Evolutionary conservation across 1,284 basidiomycete species (phyloP), one percentile per base, ranked within the genome.

Genomic region (Cutaneotrichosporon sp.): DNA sequence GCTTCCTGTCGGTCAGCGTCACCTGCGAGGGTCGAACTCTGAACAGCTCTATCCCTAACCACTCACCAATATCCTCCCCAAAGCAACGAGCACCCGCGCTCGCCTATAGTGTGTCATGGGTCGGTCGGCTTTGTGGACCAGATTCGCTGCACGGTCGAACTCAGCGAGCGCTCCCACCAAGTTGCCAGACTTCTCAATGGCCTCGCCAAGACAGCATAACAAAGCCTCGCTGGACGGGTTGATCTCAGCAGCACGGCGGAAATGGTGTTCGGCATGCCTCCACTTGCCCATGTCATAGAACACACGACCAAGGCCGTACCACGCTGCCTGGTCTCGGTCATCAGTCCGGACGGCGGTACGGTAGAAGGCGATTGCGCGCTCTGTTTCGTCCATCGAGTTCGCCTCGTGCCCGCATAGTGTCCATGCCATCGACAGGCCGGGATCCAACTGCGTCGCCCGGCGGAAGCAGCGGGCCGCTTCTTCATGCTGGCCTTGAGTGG

Each of bases 251-350:
- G 93, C 92, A 70, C 86, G 86, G 61, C 87, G 82, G 78, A 90
- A 96, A 76, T 96, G 91, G 77, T 92, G 96, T 72, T 96, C 90
- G 33, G 92, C 91, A 57, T 92, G 79, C 49, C 87, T 83, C 59
- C 87, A 78, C 78, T 92, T 93, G 76, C 87, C 92, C 80, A 86
- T 87, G 63, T 88, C 82, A 71, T 92, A 79, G 79, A 94, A 97
- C 68, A 90, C 93, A 45, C 88, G 87, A 50, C 93, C 92, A 62
- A 97, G 79, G n/a, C 93, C 93, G 76, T 96, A 97, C 91, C 92
- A 97, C 50, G 93, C 92, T 76, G 92, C 93, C 75, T 96, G 97
- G 74, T 93, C 90, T 72, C 88, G 83, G 66, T 82, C 77, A 79
- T 96, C 90, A 51, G 85, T 84, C 72, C 88, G 82, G 71, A 97